Base-by-base conservation (phyloP, 495 filamentous ascomycete species). In the Annulohypoxylon moriforme region DNA sequence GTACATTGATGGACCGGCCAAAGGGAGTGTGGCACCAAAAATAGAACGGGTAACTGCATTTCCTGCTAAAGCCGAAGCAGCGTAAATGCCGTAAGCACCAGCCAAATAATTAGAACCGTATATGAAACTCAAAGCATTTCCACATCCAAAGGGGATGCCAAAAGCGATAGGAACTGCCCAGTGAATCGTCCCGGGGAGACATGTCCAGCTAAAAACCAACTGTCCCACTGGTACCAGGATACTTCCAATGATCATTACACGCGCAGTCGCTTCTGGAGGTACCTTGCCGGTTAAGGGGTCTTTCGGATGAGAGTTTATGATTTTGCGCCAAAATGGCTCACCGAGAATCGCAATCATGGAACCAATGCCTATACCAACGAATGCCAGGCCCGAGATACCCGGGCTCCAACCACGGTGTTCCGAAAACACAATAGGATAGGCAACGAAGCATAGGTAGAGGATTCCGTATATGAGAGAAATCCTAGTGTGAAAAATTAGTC, bases 391-490 rank as follows among this genome's bases (percentile, higher is more conserved):
- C 1, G 88, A 84, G 34, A 92, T 75, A 46, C 91, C 89, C 40
- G 89, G 84, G 38, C 85, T 86, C 94, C 94, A 97, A 71, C 89
- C 89, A 31, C 93, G 91, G 62, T 89, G 74, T 25, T 88, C 76
- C 25, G 87, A 82, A 80, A 93, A 97, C 58, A 97, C 90, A 60
- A 96, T 91, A 4, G 94, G 94, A 73, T 87, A 88, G 22, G 92
- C 92, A 29, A 93, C 89, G 80, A 98, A 97, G 80, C 93, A 94
- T 34, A 96, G 86, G 76, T 96, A 96, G 0, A 97, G 83, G 57
- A 94, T 93, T 14, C 86, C 89, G 76, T 90, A 89, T 24, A 90
- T 82, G 46, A 87, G 76, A 7, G 80, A 83, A 44, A 85, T 82
- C 83, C 82, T 85, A 49, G n/a, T 22, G 18, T 2, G 10, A 46